These are phyloP conservation scores for Calonectria pauciramosa DNA, from an alignment of 2,329 filamentous ascomycete genomes.

Conservation along the genomic window DNA sequence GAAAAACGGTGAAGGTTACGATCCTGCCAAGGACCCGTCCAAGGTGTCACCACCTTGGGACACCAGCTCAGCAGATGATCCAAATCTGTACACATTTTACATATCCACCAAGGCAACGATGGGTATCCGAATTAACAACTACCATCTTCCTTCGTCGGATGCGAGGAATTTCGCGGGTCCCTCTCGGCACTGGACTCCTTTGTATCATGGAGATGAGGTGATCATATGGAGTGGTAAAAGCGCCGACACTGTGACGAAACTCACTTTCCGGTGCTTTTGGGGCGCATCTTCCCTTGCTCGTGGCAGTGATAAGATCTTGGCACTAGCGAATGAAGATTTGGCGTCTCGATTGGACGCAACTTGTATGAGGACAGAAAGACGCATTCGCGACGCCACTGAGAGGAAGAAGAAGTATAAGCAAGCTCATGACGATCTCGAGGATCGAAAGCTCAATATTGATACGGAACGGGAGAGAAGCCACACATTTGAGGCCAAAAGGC, in stretches of 20 bases:
- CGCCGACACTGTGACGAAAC: constrained; percentile 56
- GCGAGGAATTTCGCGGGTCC: constrained; percentile 66
- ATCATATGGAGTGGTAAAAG: constrained; percentile 74
- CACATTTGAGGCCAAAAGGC: constrained; percentile 63
- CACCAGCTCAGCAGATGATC: constrained; percentile 50
- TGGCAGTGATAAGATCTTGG: constrained; percentile 42
- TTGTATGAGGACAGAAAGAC: constrained; percentile 61
- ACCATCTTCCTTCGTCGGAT: constrained; percentile 71
- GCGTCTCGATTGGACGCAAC: constrained; percentile 64
- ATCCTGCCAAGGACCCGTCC: constrained; percentile 68
- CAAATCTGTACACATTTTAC: constrained; percentile 75
- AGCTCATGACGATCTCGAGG: constrained; percentile 60
- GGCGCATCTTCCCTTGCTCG: constrained; percentile 65
- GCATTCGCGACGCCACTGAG: constrained; percentile 56
- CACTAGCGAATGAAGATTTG: constrained; percentile 54
- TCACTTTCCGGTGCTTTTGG: constrained; percentile 69
- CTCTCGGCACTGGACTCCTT: constrained; percentile 73
- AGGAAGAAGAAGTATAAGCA: constrained; percentile 57
- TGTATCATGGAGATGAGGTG: constrained; percentile 84
- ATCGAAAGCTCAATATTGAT: constrained; percentile 57
- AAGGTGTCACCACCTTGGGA: constrained; percentile 65
- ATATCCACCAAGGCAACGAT: constrained; percentile 84
- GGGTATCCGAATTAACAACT: constrained; percentile 83
- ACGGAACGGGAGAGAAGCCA: constrained; percentile 64
- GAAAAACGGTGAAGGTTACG: constrained; percentile 75